Evolutionary conservation across 805 yeast species (phyloP).

Genomic region (Kodamaea kakaduensis): DNA sequence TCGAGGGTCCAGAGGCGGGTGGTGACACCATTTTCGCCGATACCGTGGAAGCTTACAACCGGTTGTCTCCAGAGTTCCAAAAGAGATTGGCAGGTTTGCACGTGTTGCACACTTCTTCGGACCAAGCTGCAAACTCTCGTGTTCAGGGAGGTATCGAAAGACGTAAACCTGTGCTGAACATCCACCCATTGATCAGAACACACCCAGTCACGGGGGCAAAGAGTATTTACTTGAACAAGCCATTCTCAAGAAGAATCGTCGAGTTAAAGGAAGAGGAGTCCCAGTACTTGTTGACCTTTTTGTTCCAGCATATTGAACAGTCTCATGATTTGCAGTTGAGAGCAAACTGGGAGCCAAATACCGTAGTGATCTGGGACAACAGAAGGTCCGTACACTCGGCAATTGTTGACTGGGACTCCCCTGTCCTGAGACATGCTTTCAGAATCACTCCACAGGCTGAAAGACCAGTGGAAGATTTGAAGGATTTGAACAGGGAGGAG

Average conservation of each 20-base stretch:
- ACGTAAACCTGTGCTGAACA: slow-evolving; percentile 30
- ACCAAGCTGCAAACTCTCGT: slow-evolving; percentile 27
- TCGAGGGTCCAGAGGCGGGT: slow-evolving; percentile 37
- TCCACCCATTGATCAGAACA: slow-evolving; percentile 34
- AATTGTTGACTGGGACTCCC: slow-evolving; percentile 33
- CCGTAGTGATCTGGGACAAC: slow-evolving; percentile 37
- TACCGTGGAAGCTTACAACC: slow-evolving; percentile 33
- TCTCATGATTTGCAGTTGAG: slow-evolving; percentile 36
- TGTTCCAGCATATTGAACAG: slow-evolving; percentile 29
- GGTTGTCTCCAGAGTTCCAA: slow-evolving; percentile 35
- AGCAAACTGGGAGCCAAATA: slow-evolving; percentile 34
- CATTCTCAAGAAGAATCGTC: slow-evolving; percentile 32
- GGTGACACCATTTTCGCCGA: slow-evolving; percentile 38
- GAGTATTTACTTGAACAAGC: slow-evolving; percentile 28
- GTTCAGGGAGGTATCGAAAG: slow-evolving; percentile 31
- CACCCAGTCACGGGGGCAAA: slow-evolving; percentile 34
- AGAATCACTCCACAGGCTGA: slow-evolving; percentile 37
- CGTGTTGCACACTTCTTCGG: slow-evolving; percentile 31
- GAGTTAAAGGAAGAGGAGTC: slow-evolving; percentile 36
- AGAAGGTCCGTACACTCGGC: slow-evolving; percentile 34
- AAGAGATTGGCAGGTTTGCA: slow-evolving; percentile 30
- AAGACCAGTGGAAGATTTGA: slow-evolving; percentile 34
- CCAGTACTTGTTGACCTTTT: slow-evolving; percentile 26
- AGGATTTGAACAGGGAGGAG: slow-evolving; percentile 36
- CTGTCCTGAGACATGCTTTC: slow-evolving; percentile 34